Base-by-base conservation (phyloP, 2,329 filamentous ascomycete species). In the Dactylellina leptospora region DNA sequence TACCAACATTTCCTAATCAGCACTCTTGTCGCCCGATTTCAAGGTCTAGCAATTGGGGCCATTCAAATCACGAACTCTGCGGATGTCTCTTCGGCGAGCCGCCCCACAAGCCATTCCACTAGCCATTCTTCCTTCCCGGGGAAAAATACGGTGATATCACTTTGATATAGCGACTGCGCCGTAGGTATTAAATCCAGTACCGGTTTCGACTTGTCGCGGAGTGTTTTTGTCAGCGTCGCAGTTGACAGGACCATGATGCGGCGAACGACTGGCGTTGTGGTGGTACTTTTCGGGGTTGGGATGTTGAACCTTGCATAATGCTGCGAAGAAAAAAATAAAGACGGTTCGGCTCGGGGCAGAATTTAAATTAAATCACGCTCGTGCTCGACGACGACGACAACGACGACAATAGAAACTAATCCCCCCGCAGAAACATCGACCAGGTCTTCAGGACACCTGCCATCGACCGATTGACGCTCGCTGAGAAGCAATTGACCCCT, bases 101-200 rank as follows among this genome's bases (percentile, higher is more conserved):
- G 56, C 86, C 87, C 75, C 88, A 80, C 22, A 10, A 89, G 79
- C 88, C 88, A 90, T 76, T 85, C 84, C 64, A 89, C 78, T 11
- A 88, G 82, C 86, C 87, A 90, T 81, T 90, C 87, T 76, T 87
- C 85, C 76, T 85, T 84, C 25, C 76, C 78, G 74, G 78, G 76
- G 66, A 76, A 79, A 55, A 44, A 51, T 27, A 55, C 20, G 54
- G 40, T 36, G 11, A 33, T 20, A 6, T 48, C 33, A 36, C 54
- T 48, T 62, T 69, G 60, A 47, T 33, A 53, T 42, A 50, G 70
- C 59, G 74, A 28, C 60, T 75, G 54, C 73, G 73, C 22, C 51
- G 44, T 74, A 25, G 76, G 68, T 40, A 79, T 40, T 22, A 73
- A 60, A 56, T 77, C 61, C 18, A 61, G 53, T 22, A 74, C 47